Percentiles rank a stretch among this genome's conserved stretches.
Evolutionary conservation across 768 basidiomycete species (phyloP).

Genomic region (Russula brevipes): DNA sequence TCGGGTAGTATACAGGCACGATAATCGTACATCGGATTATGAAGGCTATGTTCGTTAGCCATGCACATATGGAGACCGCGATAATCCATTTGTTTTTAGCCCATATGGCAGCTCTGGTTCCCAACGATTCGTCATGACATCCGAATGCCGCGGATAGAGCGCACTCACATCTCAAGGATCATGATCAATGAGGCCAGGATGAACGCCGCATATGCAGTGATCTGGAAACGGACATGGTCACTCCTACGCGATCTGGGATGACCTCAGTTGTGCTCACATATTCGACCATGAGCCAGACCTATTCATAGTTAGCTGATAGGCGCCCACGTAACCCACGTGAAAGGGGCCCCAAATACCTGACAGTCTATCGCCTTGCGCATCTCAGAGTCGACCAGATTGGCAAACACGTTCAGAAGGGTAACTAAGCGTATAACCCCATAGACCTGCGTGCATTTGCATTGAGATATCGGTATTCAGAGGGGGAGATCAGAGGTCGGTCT

Average conservation of each 20-base stretch:
- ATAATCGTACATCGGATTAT: slow-evolving; percentile 16
- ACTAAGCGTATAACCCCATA: slow-evolving; percentile 3
- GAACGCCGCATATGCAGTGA: slow-evolving; percentile 6
- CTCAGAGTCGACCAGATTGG: neutral
- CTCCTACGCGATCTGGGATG: neutral
- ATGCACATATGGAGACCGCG: neutral
- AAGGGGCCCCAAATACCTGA: slow-evolving; percentile 3
- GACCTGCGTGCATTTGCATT: slow-evolving; percentile 1
- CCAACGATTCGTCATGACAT: neutral
- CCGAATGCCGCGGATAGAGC: neutral
- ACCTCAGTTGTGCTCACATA: neutral
- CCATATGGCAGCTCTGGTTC: slow-evolving; percentile 19
- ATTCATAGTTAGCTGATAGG: neutral
- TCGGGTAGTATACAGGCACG: neutral
- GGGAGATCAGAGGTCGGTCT: neutral
- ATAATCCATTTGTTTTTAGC: neutral
- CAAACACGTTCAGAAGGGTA: slow-evolving; percentile 5
- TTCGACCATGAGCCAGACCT: slow-evolving; percentile 14
- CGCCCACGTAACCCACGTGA: neutral
- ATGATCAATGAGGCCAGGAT: slow-evolving; percentile 1
- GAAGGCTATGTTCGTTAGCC: slow-evolving; percentile 13
- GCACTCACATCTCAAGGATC: slow-evolving; percentile 16
- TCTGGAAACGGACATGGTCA: neutral
- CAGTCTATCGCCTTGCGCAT: neutral
- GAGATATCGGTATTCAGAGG: neutral